These are phyloP conservation scores for Helichrysum umbraculigerum DNA, from an alignment of 129 eudicot genomes.

Conservation along the genomic window DNA sequence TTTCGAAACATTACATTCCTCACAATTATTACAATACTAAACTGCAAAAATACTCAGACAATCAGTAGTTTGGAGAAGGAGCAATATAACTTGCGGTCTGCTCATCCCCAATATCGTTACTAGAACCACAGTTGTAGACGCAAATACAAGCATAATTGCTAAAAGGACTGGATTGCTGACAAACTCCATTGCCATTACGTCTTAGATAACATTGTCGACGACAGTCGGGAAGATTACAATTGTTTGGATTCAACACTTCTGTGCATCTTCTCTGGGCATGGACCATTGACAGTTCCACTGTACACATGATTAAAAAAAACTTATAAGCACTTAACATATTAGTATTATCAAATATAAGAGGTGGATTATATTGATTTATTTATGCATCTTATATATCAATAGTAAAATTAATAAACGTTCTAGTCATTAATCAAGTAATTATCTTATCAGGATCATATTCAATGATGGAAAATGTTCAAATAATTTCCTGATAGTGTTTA, in stretches of 20 bases:
- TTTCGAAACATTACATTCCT: no score
- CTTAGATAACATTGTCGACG: not conserved
- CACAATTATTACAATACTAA: no score
- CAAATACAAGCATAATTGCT: slow-evolving; percentile 12
- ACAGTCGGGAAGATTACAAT: slow-evolving; percentile 6
- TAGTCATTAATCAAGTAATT: no score
- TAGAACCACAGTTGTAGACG: not conserved
- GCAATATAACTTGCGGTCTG: not conserved
- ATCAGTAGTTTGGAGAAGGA: not conserved
- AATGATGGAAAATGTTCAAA: no score
- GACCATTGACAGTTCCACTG: not conserved
- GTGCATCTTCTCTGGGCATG: slow-evolving; percentile 3
- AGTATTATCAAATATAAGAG: not conserved
- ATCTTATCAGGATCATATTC: no score
- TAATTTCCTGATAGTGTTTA: no score
- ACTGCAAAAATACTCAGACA: not conserved
- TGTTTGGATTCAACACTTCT: not conserved
- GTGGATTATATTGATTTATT: not conserved
- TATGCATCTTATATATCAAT: not conserved
- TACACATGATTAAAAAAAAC: not conserved
- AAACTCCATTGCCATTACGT: slow-evolving; percentile 8
- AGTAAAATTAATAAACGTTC: no score
- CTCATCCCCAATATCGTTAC: not conserved
- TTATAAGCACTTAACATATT: not conserved
- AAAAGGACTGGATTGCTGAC: not conserved